These are phyloP conservation scores for Bruguiera parviflora DNA, from an alignment of 345 rosid genomes.

Conservation along the genomic window DNA sequence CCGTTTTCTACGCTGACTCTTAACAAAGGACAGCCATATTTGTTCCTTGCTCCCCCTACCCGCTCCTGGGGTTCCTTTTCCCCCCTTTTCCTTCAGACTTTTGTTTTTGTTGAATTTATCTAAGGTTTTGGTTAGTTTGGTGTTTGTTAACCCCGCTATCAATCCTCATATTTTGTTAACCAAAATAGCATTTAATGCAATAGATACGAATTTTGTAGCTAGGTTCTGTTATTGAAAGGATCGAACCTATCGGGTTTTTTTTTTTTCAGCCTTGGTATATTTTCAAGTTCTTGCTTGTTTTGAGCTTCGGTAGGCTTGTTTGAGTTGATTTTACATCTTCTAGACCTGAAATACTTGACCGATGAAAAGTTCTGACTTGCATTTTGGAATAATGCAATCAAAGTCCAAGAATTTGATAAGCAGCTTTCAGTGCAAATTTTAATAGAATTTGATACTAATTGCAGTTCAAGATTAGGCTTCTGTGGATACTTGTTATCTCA, in stretches of 20 bases:
- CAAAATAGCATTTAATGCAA: neutral
- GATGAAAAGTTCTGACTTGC: neutral
- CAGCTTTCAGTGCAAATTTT: too few species aligned
- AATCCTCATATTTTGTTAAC: neutral
- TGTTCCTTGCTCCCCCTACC: neutral
- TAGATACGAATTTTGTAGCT: neutral
- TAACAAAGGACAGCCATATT: neutral
- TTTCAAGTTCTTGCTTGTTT: neutral
- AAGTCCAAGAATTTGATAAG: too few species aligned
- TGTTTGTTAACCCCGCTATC: neutral
- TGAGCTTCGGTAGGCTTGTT: neutral
- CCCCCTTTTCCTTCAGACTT: neutral
- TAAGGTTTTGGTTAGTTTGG: slow-evolving; percentile 3
- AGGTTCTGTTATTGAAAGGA: neutral
- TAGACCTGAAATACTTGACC: too few species aligned
- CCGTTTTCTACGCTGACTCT: slow-evolving; percentile 6
- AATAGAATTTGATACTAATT: too few species aligned
- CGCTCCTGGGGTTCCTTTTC: neutral
- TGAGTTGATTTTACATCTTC: neutral
- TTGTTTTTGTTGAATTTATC: neutral
- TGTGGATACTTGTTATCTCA: too few species aligned
- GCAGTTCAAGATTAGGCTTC: too few species aligned
- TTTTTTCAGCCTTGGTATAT: neutral
- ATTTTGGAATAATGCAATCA: neutral
- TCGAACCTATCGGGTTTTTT: too few species aligned